phyloP scores from a whole-genome alignment of 257 asterid species.

The Solanum bukasovii region DNA sequence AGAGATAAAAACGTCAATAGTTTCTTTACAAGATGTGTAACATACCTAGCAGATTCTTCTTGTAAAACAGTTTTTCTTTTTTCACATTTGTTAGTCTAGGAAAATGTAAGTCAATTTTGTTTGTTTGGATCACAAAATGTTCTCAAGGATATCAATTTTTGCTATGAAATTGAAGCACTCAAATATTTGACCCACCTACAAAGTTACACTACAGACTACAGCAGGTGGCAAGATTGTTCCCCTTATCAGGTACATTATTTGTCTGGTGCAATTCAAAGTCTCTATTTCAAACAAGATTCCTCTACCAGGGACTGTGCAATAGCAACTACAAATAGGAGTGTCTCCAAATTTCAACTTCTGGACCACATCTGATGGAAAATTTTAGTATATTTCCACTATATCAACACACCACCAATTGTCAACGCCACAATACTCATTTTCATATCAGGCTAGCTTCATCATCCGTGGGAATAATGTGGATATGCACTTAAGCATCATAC shows the following conservation, averaged over 20 bases:
- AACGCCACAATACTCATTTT: neutral
- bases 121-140: neutral
- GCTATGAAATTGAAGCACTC: neutral
- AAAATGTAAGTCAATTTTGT: slow-evolving; percentile 7
- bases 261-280: neutral
- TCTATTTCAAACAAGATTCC: neutral
- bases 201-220: neutral
- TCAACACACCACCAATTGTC: neutral
- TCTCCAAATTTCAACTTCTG: neutral
- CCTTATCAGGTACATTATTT: neutral
- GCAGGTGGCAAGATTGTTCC: neutral
- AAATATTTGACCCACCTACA: neutral
- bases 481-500: neutral
- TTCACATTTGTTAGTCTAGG: neutral
- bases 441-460: neutral
- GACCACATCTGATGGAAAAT: neutral
- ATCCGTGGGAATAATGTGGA: neutral
- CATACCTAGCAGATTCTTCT: neutral
- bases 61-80: neutral
- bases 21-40: neutral
- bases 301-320: neutral
- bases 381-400: neutral
- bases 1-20: neutral
- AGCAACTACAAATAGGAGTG: neutral
- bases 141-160: neutral